Conservation (phyloP, 192 early-diverging fungal genomes). For the Linderina pennispora region DNA sequence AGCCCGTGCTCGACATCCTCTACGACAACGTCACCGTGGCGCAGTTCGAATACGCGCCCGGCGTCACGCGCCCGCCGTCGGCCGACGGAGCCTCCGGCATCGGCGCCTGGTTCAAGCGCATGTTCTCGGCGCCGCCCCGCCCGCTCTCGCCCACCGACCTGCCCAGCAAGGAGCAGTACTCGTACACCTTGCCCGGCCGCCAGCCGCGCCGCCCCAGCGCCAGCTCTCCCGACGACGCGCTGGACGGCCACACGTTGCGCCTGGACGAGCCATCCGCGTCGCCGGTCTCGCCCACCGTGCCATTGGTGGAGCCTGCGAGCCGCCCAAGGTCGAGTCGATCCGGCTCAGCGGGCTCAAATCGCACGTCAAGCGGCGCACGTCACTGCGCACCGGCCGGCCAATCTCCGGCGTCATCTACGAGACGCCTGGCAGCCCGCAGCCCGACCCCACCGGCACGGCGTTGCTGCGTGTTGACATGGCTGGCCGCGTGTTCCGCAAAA, state of each 20-base stretch:
- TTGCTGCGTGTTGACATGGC: conserved; percentile 55
- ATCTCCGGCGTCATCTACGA: conserved; percentile 37
- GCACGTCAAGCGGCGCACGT: conserved; percentile 39
- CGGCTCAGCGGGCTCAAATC: conserved; percentile 33
- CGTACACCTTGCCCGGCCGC: no score
- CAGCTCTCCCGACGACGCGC: no score
- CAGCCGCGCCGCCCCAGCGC: no score
- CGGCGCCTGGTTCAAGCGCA: conserved; percentile 32
- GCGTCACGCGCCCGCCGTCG: no score
- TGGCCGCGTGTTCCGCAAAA: conserved; percentile 66
- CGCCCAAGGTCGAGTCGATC: conserved; percentile 32
- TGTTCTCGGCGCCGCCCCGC: conserved; percentile 27
- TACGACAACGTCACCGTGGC: conserved; percentile 47
- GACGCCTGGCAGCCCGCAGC: background rate
- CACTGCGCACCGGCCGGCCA: conserved; percentile 36
- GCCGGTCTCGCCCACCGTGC: conserved; percentile 13
- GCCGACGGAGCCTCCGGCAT: conserved; percentile 24
- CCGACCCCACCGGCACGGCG: conserved; percentile 10
- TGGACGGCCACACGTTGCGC: background rate
- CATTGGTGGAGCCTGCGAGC: conserved; percentile 18
- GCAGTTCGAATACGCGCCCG: conserved; percentile 37
- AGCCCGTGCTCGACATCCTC: conserved; percentile 66
- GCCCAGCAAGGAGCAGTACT: conserved; percentile 40
- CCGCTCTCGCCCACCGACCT: conserved; percentile 11
- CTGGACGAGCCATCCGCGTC: no score